Evolutionary conservation across 352 stramenopile species (phyloP), one percentile per base, ranked within the genome.

Genomic region (Phytophthora pinifolia): DNA sequence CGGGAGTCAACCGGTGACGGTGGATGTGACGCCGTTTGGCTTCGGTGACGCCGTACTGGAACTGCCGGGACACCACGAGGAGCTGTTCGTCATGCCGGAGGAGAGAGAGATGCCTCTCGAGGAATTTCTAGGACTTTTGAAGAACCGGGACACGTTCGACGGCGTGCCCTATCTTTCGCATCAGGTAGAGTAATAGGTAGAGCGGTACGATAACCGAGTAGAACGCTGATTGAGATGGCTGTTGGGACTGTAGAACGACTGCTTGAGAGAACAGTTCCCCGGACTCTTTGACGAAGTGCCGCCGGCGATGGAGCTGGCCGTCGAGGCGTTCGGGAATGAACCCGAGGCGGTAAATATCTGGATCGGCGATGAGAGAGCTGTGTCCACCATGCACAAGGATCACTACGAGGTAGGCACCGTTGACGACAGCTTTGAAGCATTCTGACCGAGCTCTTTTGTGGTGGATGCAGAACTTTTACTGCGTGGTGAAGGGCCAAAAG

Each of bases 381-480:
- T 98, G 30, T 99, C 96, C 0, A 93, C 90, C 7, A 93, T 98
- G 82, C 97, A 99, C 79, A 98, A 99, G 62, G 97, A 99, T 70
- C 90, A 98, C 63, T 99, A 98, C 54, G 96, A 99, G 77, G 83
- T 90, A 39, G 7, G 51, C 15, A 20, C 6, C n/a, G 9, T 18
- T 9, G 20, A 14, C 18, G 4, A 22, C 9, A 10, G 46, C 7
- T 25, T 46, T 45, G 31, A 10, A 3, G 38, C 1, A 4, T 25
- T 29, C 15, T 50, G 2, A 52, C 10, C 3, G 4, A 50, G 32
- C 9, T 53, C 32, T 12, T 33, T 36, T 30, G 42, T 48, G 36
- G 15, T 49, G 35, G 36, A 12, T 60, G 13, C 61, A 93, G 79
- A 99, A 99, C 69, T 90, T 99, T 69, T 99, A 99, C 70, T 98